Conservation (phyloP, 202 grass and related monocot genomes). For the Sporobolus alterniflorus region DNA sequence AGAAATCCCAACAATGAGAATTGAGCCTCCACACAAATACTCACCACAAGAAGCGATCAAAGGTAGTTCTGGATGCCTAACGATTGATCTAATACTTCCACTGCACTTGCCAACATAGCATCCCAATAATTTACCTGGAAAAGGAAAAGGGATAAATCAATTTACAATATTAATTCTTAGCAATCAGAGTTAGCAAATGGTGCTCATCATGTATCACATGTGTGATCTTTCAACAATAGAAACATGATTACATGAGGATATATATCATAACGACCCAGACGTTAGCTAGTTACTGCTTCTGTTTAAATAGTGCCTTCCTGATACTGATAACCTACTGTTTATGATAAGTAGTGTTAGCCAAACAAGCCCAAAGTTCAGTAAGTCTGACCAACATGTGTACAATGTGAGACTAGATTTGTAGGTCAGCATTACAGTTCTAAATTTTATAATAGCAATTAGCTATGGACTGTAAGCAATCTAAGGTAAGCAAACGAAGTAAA, state of each 20-base stretch:
- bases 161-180: neutral
- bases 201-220: neutral
- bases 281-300: neutral
- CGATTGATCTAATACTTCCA: slow-evolving; percentile 97
- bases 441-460: neutral
- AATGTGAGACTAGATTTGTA: neutral
- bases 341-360: neutral
- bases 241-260: neutral
- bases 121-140: slow-evolving; percentile 85
- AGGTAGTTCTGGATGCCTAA: slow-evolving; percentile 78
- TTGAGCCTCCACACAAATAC: slow-evolving; percentile 4
- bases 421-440: slow-evolving; percentile 9
- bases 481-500: neutral
- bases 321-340: neutral
- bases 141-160: neutral
- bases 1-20: neutral
- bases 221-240: neutral
- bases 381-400: neutral
- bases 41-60: slow-evolving; percentile 95
- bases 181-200: neutral
- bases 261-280: neutral
- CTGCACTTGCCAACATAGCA: slow-evolving; percentile 92
- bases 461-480: neutral
- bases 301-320: neutral
- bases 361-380: neutral